Base-by-base conservation (phyloP, 352 stramenopile genomes). In the Phytopythium oedochilum region DNA sequence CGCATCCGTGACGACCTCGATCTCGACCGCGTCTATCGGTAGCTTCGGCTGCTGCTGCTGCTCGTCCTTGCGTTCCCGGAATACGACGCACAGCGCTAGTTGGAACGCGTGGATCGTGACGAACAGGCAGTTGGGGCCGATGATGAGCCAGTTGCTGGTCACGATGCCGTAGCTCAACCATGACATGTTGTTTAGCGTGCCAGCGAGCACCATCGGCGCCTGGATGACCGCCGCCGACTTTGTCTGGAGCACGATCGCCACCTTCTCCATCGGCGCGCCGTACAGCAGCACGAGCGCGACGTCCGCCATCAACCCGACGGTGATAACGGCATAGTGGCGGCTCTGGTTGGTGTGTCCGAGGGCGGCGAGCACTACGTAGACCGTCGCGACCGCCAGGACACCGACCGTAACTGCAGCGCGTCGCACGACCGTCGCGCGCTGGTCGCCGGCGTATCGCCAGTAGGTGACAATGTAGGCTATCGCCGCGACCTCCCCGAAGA, bases 101-200 rank as follows among this genome's bases (percentile, higher is more conserved):
- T 66, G 64, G 32, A 61, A 49, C 35, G 64, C 40, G 51, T 76
- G 57, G 6, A 80, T 53, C 26, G 63, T 43, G 38, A 77, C 67
- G 55, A 73, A 72, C 35, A 82, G 66, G 12, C 63, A 60, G 59
- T 82, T 77, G 0, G 75, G 70, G 8, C 57, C 64, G 22, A 75
- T 69, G 42, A 86, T 78, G 63, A 87, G 68, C 73, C 68, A 83
- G 53, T 82, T 71, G 23, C 55, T 59, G n/a, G 64, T 73, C 45
- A 87, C 53, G 7, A 44, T 45, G n/a, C 60, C 66, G 57, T 82
- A 84, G 15, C 66, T 67, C 48, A 83, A 65, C 76, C 76, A 87
- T 22, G 69, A 63, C 11, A 68, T 32, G 43, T 80, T 85, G 59
- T 82, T 87, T 52, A 76, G 63, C 12, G 65, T 75, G 26, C 66